Evolutionary conservation across 179 eudicot species (phyloP).

Genomic region (Patellifolia procumbens): DNA sequence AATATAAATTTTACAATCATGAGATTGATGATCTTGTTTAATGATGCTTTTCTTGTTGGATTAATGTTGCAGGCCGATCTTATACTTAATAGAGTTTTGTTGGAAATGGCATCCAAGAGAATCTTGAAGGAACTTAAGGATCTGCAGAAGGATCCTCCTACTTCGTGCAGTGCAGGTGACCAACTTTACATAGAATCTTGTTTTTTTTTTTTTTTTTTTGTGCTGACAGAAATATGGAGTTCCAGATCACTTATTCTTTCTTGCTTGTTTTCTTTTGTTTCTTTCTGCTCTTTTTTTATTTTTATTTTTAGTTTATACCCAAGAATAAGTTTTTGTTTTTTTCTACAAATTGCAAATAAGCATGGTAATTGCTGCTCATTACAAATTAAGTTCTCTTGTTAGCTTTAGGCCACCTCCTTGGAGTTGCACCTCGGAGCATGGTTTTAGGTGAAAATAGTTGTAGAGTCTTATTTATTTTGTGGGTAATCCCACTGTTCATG

Average conservation of each 20-base stretch:
- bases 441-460: not conserved
- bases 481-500: not conserved
- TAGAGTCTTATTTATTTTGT: not conserved
- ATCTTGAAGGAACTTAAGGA: slow-evolving; percentile 39
- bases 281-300: not conserved
- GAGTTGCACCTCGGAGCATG: not conserved
- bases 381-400: no score
- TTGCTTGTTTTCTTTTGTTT: not conserved
- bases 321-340: not conserved
- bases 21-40: not conserved
- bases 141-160: slow-evolving; percentile 41
- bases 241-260: not conserved
- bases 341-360: not conserved
- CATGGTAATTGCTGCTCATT: not conserved
- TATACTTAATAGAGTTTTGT: not conserved
- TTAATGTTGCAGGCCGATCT: slow-evolving; percentile 5
- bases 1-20: not conserved
- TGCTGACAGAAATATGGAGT: not conserved
- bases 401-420: no score
- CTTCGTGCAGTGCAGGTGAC: slow-evolving; percentile 41
- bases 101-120: slow-evolving; percentile 37
- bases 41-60: not conserved
- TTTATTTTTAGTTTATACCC: not conserved
- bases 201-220: no score
- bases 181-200: not conserved